phyloP scores from a whole-genome alignment of 345 rosid genomes.

The Acer negundo region DNA sequence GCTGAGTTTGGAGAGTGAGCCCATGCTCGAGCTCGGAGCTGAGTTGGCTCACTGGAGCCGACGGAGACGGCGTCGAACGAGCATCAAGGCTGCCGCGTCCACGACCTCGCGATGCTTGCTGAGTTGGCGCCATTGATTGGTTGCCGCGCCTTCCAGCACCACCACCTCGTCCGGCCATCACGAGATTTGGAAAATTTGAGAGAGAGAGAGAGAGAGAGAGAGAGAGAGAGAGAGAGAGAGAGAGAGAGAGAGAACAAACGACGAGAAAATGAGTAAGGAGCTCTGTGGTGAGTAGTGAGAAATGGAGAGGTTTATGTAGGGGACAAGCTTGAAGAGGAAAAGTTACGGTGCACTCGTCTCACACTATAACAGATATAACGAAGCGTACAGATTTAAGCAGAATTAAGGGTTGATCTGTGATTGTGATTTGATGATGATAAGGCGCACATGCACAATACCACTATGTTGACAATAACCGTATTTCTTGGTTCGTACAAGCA shows the following conservation, averaged over 20 bases:
- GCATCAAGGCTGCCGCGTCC: background rate
- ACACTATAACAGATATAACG: background rate
- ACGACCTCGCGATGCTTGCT: background rate
- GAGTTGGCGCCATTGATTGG: background rate
- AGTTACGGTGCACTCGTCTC: background rate
- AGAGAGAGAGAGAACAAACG: background rate
- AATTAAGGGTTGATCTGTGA: background rate
- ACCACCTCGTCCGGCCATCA: background rate
- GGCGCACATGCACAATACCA: background rate
- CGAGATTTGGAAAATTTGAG: background rate
- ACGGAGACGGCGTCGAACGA: background rate
- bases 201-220: too few relatives aligned
- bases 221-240: background rate
- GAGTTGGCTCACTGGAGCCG: background rate
- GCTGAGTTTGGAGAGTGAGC: conserved; percentile 11
- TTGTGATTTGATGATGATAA: background rate
- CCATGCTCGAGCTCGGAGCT: conserved; percentile 2
- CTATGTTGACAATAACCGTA: background rate
- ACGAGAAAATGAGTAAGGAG: background rate
- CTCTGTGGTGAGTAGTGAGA: background rate
- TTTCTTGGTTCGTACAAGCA: background rate
- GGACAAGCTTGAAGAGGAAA: background rate
- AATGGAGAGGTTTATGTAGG: background rate
- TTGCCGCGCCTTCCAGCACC: background rate
- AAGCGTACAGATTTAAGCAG: background rate